Evolutionary conservation across 371 early-diverging fungal species (phyloP), one percentile per base, ranked within the genome.

Genomic region (Mucor lusitanicus): DNA sequence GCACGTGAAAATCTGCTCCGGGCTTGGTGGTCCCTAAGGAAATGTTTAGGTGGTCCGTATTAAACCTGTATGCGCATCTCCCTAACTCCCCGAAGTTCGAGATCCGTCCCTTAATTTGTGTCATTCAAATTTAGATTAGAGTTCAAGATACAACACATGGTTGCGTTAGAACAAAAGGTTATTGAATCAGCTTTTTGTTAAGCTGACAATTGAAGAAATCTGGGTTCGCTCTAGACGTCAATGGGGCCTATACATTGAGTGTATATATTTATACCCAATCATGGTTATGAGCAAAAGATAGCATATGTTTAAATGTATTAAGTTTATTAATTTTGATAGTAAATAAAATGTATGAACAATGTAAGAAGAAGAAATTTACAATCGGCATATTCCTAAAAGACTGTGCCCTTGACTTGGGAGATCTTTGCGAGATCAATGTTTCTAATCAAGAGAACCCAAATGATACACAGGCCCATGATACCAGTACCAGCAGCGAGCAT

Each of bases 401-500:
- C 60, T 12, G 50, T 48, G 15, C 64, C 69, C 33, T 69, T 64
- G 17, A 59, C 30, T 19, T 63, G 64, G 44, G 64, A 59, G 25
- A 59, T 12, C 4, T 64, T 19, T 25, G 40, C 64, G 35, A 69
- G 64, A 35, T 69, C 64, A 44, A 69, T 40, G 37, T 69, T 54
- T 59, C 46, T 69, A 58, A 64, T 64, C 32, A 63, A 53, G 9
- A 64, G 23, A 17, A 64, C 64, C 40, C 64, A 59, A 23, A 69
- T 19, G 19, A 63, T 59, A 59, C 54, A 46, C 19, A 69, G 17
- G 7, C 37, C 32, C n/a, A 64, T 64, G 32, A 69, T 2, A 54
- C 69, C 64, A 13, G 69, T 69, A 15, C 64, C 58, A 42, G 60
- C n/a, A n/a, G 64, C 64, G 15, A 69, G 44, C 69, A 69, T 69